Percentiles rank a stretch among this genome's conserved stretches.
Conservation (phyloP, 108 stramenopile species). For the Heterococcus sp. region DNA sequence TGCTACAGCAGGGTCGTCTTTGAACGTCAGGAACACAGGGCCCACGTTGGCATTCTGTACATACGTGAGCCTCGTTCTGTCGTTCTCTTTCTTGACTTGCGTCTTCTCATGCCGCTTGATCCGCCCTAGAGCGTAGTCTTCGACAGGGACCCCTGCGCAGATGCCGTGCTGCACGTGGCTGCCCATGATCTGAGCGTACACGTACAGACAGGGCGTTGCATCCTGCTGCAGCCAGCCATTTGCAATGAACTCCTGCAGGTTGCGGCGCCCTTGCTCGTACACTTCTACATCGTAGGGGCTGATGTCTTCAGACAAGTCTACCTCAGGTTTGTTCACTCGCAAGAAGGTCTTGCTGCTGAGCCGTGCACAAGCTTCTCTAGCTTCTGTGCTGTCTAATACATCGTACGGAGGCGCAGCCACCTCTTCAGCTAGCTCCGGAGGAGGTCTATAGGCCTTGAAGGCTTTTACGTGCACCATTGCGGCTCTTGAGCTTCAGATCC, state of each 20-base stretch:
- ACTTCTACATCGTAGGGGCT: constrained; percentile 33
- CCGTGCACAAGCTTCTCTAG: constrained; percentile 13
- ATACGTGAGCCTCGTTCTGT: constrained; percentile 32
- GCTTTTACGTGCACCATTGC: constrained; percentile 39
- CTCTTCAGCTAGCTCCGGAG: constrained; percentile 19
- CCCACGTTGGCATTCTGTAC: constrained; percentile 44
- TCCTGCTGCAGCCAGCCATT: constrained; percentile 36
- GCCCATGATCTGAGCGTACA: constrained; percentile 42
- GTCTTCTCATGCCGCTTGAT: constrained; percentile 47
- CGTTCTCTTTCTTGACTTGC: constrained; percentile 46
- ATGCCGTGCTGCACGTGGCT: constrained; percentile 35
- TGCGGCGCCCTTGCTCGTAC: constrained; percentile 15
- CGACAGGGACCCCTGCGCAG: constrained; percentile 15
- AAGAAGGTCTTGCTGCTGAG: constrained; percentile 29
- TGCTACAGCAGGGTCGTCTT: constrained; percentile 5
- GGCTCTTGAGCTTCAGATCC: neutral
- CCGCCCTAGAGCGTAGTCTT: constrained; percentile 30
- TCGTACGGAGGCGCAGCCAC: constrained; percentile 46
- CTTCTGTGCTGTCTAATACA: constrained; percentile 35
- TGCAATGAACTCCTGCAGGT: constrained; percentile 23
- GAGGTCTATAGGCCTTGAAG: constrained; percentile 40
- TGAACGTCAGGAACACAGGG: constrained; percentile 45
- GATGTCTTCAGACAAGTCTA: constrained; percentile 34
- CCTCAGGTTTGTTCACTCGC: constrained; percentile 46
- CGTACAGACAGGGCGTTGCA: constrained; percentile 28